Evolutionary conservation across 2,329 filamentous ascomycete species (phyloP).

Genomic region (Coleophoma eucalyptorum): DNA sequence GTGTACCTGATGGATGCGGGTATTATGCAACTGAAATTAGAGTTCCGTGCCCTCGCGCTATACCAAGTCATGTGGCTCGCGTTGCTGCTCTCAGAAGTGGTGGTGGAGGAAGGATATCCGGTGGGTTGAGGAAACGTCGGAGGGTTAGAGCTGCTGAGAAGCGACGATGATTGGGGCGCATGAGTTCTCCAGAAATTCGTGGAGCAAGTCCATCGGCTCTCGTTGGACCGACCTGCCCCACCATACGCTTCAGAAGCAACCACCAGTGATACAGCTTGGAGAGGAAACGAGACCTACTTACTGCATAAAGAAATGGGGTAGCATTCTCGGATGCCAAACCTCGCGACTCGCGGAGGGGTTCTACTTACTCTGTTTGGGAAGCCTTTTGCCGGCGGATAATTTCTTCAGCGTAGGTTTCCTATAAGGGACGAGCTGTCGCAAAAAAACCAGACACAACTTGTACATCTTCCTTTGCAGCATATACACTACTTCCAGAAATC

Average conservation of each 20-base stretch:
- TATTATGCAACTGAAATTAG: too few relatives aligned
- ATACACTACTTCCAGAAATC: neutral
- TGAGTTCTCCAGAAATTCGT: neutral
- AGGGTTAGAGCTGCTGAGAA: too few relatives aligned
- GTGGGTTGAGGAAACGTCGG: too few relatives aligned
- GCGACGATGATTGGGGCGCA: slow-evolving; percentile 10
- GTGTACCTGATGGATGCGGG: too few relatives aligned
- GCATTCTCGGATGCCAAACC: neutral
- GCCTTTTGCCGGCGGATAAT: neutral
- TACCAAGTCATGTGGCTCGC: too few relatives aligned
- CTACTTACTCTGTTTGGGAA: neutral
- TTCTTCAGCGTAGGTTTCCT: neutral
- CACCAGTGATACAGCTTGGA: too few relatives aligned
- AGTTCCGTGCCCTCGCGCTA: too few relatives aligned
- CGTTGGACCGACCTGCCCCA: slow-evolving; percentile 3
- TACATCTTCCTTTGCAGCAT: neutral
- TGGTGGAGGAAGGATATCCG: too few relatives aligned
- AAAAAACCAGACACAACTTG: too few relatives aligned
- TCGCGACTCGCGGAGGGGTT: neutral
- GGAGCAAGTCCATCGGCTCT: slow-evolving; percentile 1
- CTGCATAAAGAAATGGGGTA: neutral
- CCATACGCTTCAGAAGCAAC: too few relatives aligned
- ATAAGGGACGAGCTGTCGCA: neutral
- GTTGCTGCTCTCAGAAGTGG: too few relatives aligned
- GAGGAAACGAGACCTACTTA: neutral